Evolutionary conservation across 2,329 filamentous ascomycete genomes (phyloP).

Genomic region (Tolypocladium ophioglossoides): DNA sequence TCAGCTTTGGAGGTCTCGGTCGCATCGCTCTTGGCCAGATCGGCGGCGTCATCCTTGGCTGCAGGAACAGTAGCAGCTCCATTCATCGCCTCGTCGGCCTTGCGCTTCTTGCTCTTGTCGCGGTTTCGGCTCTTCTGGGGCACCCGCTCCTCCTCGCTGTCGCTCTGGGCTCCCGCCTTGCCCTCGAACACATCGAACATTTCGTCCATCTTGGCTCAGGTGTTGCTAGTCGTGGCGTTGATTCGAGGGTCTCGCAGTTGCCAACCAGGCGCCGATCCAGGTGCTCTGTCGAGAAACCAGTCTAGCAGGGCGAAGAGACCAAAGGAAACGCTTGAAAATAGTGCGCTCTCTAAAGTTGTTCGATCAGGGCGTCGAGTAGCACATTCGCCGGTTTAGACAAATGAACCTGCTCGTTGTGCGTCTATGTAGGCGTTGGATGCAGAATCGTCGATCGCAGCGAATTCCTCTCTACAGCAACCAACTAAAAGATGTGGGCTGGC

Average conservation of each 20-base stretch:
- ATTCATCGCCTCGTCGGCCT: slow-evolving; percentile 71
- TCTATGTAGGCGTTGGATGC: slow-evolving; percentile 7
- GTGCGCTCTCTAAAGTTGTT: not conserved
- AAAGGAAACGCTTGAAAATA: not conserved
- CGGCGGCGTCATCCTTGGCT: slow-evolving; percentile 5
- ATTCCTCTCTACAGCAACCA: not conserved
- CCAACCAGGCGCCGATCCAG: not conserved
- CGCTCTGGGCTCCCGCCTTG: slow-evolving; percentile 28
- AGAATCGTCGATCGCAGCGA: slow-evolving; percentile 5
- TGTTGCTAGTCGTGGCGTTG: not conserved
- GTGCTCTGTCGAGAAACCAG: not conserved
- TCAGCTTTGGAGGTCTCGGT: slow-evolving; percentile 27
- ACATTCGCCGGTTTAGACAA: not conserved
- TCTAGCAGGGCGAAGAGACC: not conserved
- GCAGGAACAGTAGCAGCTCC: slow-evolving; percentile 15
- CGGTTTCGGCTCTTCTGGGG: slow-evolving; percentile 40
- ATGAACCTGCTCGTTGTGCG: not conserved
- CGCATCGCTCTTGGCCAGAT: slow-evolving; percentile 30
- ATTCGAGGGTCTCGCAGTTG: not conserved
- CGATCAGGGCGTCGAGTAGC: not conserved
- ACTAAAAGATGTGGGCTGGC: slow-evolving; percentile 12
- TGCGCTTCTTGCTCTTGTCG: slow-evolving; percentile 72
- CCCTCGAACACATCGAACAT: slow-evolving; percentile 77
- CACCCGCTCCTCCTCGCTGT: slow-evolving; percentile 31
- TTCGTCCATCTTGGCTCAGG: slow-evolving; percentile 51